These are phyloP conservation scores for Vigna hirtella DNA, from an alignment of 306 rosid genomes.

Conservation along the genomic window DNA sequence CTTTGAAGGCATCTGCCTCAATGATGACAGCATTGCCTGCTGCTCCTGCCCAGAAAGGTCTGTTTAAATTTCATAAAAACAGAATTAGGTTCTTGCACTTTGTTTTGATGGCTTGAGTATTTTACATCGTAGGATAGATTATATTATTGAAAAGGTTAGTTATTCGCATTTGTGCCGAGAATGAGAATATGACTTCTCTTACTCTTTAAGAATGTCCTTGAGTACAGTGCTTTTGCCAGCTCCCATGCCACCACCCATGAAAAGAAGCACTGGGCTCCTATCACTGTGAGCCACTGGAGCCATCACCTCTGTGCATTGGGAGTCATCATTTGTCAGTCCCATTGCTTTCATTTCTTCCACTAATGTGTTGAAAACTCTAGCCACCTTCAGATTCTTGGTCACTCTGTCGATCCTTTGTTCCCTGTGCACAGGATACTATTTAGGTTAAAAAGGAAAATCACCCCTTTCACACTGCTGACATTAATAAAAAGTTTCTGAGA, in stretches of 20 bases:
- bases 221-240: conserved; percentile 98
- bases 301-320: conserved; percentile 95
- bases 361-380: conserved; percentile 85
- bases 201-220: conserved; percentile 97
- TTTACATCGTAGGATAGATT: neutral
- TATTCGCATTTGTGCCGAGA: neutral
- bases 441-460: conserved; percentile 37
- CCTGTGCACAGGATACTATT: conserved; percentile 48
- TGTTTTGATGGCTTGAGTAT: conserved; percentile 10
- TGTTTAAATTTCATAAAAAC: conserved; percentile 51
- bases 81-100: conserved; percentile 33
- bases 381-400: conserved; percentile 92
- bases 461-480: neutral
- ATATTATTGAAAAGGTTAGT: no score
- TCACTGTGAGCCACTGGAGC: conserved; percentile 94
- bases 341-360: conserved; percentile 98
- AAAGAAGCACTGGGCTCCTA: conserved; percentile 92
- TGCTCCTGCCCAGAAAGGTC: conserved; percentile 96
- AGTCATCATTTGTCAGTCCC: conserved; percentile 83
- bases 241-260: conserved; percentile 99
- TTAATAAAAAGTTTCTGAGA: neutral
- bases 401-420: conserved; percentile 94
- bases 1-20: conserved; percentile 98
- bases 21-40: conserved; percentile 84
- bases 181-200: conserved; percentile 39